Conservation (phyloP, 139 green algal species). For the Chlamydomonas sp. region DNA sequence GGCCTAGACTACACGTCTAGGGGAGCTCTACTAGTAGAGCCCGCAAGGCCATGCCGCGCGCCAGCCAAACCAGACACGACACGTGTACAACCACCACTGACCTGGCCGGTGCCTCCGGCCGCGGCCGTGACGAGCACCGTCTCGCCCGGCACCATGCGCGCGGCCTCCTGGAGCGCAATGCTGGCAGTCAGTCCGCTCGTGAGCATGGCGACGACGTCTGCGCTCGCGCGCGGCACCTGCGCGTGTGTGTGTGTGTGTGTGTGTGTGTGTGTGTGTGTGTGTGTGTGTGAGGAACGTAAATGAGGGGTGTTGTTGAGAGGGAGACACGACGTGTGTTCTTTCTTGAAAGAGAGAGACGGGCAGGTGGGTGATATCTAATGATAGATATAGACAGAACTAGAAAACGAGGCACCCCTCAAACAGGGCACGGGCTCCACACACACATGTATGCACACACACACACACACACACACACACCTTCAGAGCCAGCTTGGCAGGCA, state of each 20-base stretch:
- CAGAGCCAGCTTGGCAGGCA: constrained; percentile 33
- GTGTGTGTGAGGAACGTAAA: constrained; percentile 2
- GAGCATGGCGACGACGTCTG: constrained; percentile 68
- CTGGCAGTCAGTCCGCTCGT: constrained; percentile 77
- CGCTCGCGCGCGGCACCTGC: constrained; percentile 27
- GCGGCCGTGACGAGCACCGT: constrained; percentile 91
- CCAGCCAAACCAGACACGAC: no score
- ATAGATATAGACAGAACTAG: no score
- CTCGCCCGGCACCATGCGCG: constrained; percentile 39
- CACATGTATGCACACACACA: constrained; percentile 7
- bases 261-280: not conserved
- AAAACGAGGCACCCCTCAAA: not conserved
- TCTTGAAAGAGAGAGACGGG: no score
- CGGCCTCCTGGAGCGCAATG: constrained; percentile 58
- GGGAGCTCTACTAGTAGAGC: no score
- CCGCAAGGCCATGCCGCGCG: no score
- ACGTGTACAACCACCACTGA: no score
- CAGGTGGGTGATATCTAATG: no score
- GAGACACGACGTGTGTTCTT: no score
- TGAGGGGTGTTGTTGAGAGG: no score
- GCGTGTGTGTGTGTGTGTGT: not conserved
- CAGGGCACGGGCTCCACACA: not conserved
- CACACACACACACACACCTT: constrained; percentile 7
- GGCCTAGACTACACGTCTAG: no score
- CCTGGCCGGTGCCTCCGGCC: constrained; percentile 77